These are phyloP conservation scores for Flaveria robusta DNA, from an alignment of 129 eudicot species.

Conservation along the genomic window DNA sequence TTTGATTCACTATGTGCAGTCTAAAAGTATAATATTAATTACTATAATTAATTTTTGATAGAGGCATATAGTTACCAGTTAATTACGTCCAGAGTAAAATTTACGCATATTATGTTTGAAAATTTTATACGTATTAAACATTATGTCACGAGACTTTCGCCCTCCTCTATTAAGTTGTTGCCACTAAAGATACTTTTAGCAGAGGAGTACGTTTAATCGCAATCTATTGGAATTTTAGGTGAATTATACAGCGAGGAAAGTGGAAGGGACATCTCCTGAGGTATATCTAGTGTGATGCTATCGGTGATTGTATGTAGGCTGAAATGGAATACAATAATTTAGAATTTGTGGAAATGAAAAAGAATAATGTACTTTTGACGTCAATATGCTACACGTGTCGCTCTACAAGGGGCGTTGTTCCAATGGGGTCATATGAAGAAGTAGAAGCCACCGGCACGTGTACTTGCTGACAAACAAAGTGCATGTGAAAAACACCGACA, in stretches of 20 bases:
- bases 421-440: background rate
- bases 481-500: conserved; percentile 10
- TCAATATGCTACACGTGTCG: conserved; percentile 16
- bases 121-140: no score
- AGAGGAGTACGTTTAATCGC: no score
- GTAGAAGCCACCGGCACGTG: background rate
- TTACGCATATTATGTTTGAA: no score
- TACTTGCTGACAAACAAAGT: conserved; percentile 16
- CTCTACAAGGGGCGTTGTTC: background rate
- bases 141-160: no score
- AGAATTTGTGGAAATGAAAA: background rate
- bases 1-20: no score
- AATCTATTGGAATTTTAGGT: no score
- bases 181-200: no score
- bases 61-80: no score
- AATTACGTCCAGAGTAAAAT: no score
- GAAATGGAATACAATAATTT: background rate
- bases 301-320: background rate
- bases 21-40: no score
- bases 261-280: background rate
- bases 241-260: background rate
- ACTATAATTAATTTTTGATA: no score
- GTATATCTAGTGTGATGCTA: background rate
- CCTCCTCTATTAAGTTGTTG: no score
- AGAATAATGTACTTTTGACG: background rate